These are phyloP conservation scores for Micromonas commoda DNA, from an alignment of 139 green algal genomes.

Conservation along the genomic window DNA sequence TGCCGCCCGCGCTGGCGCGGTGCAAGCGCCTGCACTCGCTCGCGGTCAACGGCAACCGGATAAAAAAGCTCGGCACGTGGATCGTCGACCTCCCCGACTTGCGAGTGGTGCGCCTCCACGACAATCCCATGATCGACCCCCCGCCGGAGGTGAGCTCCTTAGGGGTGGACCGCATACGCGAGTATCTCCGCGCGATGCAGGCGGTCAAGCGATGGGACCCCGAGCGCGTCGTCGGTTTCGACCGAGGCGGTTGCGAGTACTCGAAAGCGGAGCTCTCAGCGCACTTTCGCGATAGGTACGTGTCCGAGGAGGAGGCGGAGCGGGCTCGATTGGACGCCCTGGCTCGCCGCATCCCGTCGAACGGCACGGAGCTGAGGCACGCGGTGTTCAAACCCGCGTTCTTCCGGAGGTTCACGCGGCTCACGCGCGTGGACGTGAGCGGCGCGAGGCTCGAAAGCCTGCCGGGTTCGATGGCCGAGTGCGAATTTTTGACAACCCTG, in stretches of 20 bases:
- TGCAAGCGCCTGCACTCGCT: neutral
- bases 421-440: neutral
- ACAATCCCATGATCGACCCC: neutral
- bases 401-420: too few species aligned
- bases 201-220: neutral
- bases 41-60: neutral
- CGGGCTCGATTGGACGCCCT: too few species aligned
- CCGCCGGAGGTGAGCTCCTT: neutral
- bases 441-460: neutral
- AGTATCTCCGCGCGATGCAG: neutral
- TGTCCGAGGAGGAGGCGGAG: too few species aligned
- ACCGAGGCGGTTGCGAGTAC: too few species aligned
- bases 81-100: neutral
- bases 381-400: too few species aligned
- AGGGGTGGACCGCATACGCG: neutral
- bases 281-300: too few species aligned
- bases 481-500: neutral
- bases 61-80: neutral
- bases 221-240: neutral
- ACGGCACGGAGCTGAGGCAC: too few species aligned
- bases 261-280: too few species aligned
- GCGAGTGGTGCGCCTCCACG: neutral
- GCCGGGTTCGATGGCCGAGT: neutral
- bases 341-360: too few species aligned
- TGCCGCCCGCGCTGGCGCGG: neutral